phyloP scores from a whole-genome alignment of 805 yeast genomes.

The Teunomyces aglyptinius region DNA sequence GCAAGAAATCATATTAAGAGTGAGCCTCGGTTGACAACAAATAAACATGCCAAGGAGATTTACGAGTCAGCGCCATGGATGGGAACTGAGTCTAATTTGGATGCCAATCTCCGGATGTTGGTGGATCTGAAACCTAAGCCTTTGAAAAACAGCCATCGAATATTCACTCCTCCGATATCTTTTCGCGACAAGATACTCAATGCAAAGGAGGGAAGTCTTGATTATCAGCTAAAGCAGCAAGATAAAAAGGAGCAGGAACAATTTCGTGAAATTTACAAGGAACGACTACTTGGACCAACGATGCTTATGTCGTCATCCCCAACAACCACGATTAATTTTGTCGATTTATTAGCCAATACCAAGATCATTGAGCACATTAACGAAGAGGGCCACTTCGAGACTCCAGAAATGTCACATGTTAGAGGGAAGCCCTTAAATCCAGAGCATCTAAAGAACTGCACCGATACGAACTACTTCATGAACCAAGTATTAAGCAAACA shows the following conservation, averaged over 20 bases:
- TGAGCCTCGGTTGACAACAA: constrained; percentile 26
- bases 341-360: constrained; percentile 70
- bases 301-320: constrained; percentile 44
- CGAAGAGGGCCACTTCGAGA: constrained; percentile 66
- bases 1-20: constrained; percentile 25
- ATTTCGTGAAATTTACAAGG: constrained; percentile 61
- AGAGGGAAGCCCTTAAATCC: constrained; percentile 61
- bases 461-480: constrained; percentile 67
- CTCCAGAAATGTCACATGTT: constrained; percentile 42
- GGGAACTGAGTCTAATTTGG: constrained; percentile 50
- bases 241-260: constrained; percentile 34
- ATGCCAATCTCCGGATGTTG: constrained; percentile 53
- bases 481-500: constrained; percentile 75
- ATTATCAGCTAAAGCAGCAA: constrained; percentile 49
- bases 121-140: constrained; percentile 47
- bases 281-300: constrained; percentile 58
- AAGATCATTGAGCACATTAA: constrained; percentile 67
- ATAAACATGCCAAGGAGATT: constrained; percentile 30
- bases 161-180: constrained; percentile 20
- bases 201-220: constrained; percentile 67
- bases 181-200: constrained; percentile 44
- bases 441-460: constrained; percentile 58
- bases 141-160: constrained; percentile 19
- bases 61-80: constrained; percentile 56
- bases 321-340: constrained; percentile 46